Base-by-base conservation (phyloP, 768 basidiomycete species). In the Hypholoma fasciculare region DNA sequence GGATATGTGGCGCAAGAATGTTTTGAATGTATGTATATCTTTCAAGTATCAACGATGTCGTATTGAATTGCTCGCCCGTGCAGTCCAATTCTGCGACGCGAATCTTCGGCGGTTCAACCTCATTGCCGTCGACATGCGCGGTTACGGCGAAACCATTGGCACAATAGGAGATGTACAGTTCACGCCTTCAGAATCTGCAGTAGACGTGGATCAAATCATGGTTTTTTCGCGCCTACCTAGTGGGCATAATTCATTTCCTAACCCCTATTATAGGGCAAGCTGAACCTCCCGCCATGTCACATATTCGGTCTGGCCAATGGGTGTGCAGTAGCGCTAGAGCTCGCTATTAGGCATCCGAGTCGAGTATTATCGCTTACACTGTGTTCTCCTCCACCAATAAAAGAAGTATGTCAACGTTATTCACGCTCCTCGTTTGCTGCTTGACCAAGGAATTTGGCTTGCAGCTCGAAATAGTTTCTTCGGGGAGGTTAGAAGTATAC, bases 101-200 rank as follows among this genome's bases (percentile, higher is more conserved):
- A 58, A 58, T 6, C 65, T 76, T 9, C 67, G 77, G 27, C 69
- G 69, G 38, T 77, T 76, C 65, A 78, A 76, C 60, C 71, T 76
- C 8, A 62, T 78, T 16, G 66, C 67, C 19, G 52, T 77, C 19
- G 74, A 78, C 46, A 61, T 71, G 49, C 73, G 74, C n/a, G 66
- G 63, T 1, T 67, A 67, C 58, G 77, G 76, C 11, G 63, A 66
- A 11, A 74, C 76, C 12, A 60, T 59, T 23, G 72, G 72, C 4
- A 52, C 63, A 19, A 66, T 72, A 30, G 62, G 57, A 14, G 57
- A 69, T 14, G 57, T 54, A 11, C 17, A 37, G 1, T 76, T 72
- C 37, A 71, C 69, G 0, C 73, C 72, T 0, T 57, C 58, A 20
- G 67, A 71, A 40, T 71, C 71, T 1, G 73, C 74, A 9, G 64